A percentile compares a stretch with the other conserved stretches of the same genome.
These are phyloP conservation scores for Melocanna baccifera DNA, from an alignment of 176 grass and related monocot genomes.

Conservation along the genomic window DNA sequence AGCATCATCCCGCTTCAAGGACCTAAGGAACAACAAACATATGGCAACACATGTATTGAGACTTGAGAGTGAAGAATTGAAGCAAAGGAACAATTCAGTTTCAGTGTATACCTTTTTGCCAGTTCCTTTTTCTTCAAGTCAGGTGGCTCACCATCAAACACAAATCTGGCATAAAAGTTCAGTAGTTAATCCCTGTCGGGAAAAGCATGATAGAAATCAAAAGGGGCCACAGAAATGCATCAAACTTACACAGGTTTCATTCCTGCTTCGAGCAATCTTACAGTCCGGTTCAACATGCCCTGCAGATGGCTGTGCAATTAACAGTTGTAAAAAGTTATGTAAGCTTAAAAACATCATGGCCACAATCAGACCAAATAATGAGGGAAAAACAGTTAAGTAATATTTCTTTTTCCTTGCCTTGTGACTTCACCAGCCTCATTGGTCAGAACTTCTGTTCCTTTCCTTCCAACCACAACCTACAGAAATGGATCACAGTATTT, in stretches of 20 bases:
- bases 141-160: constrained; percentile 93
- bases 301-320: constrained; percentile 68
- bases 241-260: constrained; percentile 87
- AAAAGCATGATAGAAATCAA: constrained; percentile 18
- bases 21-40: constrained; percentile 48
- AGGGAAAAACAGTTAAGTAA: background rate
- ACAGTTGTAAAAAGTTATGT: background rate
- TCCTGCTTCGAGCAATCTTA: constrained; percentile 86
- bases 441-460: constrained; percentile 64
- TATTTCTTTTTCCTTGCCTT: constrained; percentile 46
- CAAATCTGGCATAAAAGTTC: constrained; percentile 59
- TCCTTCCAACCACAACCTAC: constrained; percentile 82
- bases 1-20: constrained; percentile 69
- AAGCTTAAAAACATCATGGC: background rate
- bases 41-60: background rate
- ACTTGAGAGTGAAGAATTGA: constrained; percentile 20
- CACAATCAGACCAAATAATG: background rate
- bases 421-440: constrained; percentile 94
- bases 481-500: background rate
- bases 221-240: constrained; percentile 10
- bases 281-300: constrained; percentile 80
- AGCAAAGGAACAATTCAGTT: background rate
- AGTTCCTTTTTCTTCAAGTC: constrained; percentile 83
- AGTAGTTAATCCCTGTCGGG: constrained; percentile 7
- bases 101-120: constrained; percentile 54